These are phyloP conservation scores for Penicillium crystallinum DNA, from an alignment of 495 filamentous ascomycete species.

Conservation along the genomic window DNA sequence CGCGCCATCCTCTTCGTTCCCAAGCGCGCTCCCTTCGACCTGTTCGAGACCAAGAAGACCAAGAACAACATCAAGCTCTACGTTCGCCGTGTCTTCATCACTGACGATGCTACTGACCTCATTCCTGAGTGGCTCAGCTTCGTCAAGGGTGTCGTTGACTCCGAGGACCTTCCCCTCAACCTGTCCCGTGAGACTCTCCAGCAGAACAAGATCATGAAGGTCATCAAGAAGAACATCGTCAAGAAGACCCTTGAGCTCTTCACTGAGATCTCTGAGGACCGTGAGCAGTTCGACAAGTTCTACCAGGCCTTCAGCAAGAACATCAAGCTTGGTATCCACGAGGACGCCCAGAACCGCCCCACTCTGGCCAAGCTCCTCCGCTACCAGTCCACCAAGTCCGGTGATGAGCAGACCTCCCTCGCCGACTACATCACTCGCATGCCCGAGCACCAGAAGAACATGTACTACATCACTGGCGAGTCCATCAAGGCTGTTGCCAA, in stretches of 20 bases:
- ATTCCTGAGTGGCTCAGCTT: conserved; percentile 99
- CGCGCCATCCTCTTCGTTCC: conserved; percentile 98
- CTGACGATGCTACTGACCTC: conserved; percentile 96
- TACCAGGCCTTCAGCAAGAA: conserved; percentile 99
- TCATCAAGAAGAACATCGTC: conserved; percentile 99
- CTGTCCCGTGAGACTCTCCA: conserved; percentile 99
- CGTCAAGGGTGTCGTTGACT: conserved; percentile 99
- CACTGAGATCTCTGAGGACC: conserved; percentile 96
- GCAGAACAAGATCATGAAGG: conserved; percentile 99
- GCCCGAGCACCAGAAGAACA: conserved; percentile 99
- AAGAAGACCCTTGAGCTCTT: conserved; percentile 99
- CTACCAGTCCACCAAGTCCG: conserved; percentile 98
- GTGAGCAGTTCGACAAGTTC: conserved; percentile 99
- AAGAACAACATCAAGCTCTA: conserved; percentile 99
- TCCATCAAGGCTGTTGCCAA: conserved; percentile 95
- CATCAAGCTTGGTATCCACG: conserved; percentile 99
- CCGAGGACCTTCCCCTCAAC: conserved; percentile 97
- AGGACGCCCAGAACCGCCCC: conserved; percentile 96
- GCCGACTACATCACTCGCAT: conserved; percentile 97
- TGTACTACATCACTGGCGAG: conserved; percentile 99
- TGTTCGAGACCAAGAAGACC: conserved; percentile 99
- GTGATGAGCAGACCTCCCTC: conserved; percentile 91
- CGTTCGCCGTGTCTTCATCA: conserved; percentile 99
- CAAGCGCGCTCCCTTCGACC: conserved; percentile 98
- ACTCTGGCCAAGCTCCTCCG: conserved; percentile 95